Evolutionary conservation across 228 moss, liverwort and hornwort genomes (phyloP), one percentile per base, ranked within the genome.

Genomic region (Sphagnum magellanicum): DNA sequence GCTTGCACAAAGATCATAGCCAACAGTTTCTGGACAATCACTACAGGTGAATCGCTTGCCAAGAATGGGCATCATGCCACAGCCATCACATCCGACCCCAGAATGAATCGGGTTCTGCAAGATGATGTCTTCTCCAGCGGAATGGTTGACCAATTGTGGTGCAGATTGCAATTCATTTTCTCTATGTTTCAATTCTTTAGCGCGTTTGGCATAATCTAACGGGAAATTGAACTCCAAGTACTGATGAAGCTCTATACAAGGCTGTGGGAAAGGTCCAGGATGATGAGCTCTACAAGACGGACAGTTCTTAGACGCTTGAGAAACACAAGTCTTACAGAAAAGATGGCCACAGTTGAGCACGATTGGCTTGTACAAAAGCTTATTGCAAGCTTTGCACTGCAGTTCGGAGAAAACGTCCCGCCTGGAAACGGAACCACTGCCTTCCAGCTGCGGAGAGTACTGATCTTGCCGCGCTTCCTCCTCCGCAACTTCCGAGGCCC

Each of bases 291-390:
- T 76, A 75, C 97, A 98, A 5, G 75, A 70, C 6, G 66, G 79
- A 84, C 97, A 93, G 70, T 49, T 72, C 70, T 68, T 81, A 15
- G 59, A 50, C 67, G 72, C 83, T 63, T 67, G 60, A 32, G 81
- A 71, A 6, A 78, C 83, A 62, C 87, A 87, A 5, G 57, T 60
- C 68, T 81, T 78, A 66, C 87, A 87, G 74, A 83, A 74, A 4
- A 87, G 74, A 49, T 98, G 91, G 53, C 97, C 97, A 73, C 97
- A 98, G 67, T 98, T 98, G 67, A 93, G 77, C 49, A 83, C 88
- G 32, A 90, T 85, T 5, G 97, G 97, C 66, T 89, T 91, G 81
- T 82, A 81, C 4, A 98, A 78, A 46, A 98, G 76, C 59, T 92
- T 83, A 74, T 84, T 79, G 78, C 97, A 98, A 4, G 75, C 70